These are phyloP conservation scores for Leishmania gerbilli DNA, from an alignment of 208 protist species.

Conservation along the genomic window DNA sequence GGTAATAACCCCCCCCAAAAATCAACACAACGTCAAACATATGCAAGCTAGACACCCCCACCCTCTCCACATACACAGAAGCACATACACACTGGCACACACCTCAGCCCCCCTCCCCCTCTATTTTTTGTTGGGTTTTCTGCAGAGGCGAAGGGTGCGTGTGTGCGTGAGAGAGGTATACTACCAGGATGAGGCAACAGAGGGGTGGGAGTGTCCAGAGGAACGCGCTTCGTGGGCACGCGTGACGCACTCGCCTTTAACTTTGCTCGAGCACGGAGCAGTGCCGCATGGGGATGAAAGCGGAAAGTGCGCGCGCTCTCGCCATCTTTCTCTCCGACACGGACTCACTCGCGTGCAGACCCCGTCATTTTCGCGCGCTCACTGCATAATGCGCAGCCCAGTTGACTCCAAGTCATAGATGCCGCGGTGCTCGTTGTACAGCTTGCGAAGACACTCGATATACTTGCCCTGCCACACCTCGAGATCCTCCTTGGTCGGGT, in stretches of 20 bases:
- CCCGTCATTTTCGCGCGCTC: neutral
- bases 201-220: too few relatives aligned
- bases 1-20: too few relatives aligned
- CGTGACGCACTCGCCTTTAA: neutral
- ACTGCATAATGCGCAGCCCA: conserved; percentile 61
- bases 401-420: conserved; percentile 80
- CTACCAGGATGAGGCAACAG: too few relatives aligned
- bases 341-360: neutral
- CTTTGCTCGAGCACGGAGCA: neutral
- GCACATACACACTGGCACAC: too few relatives aligned
- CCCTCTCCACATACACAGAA: too few relatives aligned
- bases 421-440: conserved; percentile 71
- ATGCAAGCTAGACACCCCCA: too few relatives aligned
- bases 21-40: too few relatives aligned
- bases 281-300: neutral
- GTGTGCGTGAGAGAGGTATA: too few relatives aligned
- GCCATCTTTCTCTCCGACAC: neutral
- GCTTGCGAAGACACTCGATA: conserved; percentile 62
- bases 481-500: conserved; percentile 70
- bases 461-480: conserved; percentile 79
- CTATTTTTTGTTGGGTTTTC: too few relatives aligned
- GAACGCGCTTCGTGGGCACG: neutral
- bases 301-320: neutral
- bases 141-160: too few relatives aligned
- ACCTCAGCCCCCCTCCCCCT: too few relatives aligned